These are phyloP conservation scores for Sphagnum tenellum DNA, from an alignment of 225 moss, liverwort and hornwort species.

Conservation along the genomic window DNA sequence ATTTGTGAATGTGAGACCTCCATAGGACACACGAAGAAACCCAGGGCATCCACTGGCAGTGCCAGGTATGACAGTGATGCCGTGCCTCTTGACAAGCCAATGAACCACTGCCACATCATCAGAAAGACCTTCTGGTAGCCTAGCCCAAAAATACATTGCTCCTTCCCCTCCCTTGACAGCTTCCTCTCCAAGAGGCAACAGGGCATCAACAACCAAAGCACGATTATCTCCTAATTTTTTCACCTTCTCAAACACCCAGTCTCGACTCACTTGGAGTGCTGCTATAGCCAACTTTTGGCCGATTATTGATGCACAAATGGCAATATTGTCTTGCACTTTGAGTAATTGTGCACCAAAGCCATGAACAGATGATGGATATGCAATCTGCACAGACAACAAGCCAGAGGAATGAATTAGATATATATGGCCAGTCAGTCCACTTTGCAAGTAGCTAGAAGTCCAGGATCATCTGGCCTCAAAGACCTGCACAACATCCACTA, in stretches of 20 bases:
- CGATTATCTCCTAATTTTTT: constrained; percentile 45
- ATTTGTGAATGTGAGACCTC: constrained; percentile 49
- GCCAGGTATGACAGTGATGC: constrained; percentile 85
- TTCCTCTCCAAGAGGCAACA: constrained; percentile 53
- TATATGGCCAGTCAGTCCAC: too few relatives aligned
- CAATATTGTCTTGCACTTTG: constrained; percentile 99
- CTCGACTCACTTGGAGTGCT: constrained; percentile 49
- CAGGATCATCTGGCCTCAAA: too few relatives aligned
- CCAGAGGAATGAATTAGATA: too few relatives aligned
- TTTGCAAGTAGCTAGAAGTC: too few relatives aligned
- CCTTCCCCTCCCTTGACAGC: constrained; percentile 96
- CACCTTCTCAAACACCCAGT: constrained; percentile 78
- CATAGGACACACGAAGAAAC: constrained; percentile 70
- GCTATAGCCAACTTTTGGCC: constrained; percentile 85
- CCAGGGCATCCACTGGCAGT: constrained; percentile 89
- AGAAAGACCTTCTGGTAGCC: constrained; percentile 31
- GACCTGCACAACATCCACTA: too few relatives aligned
- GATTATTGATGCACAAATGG: constrained; percentile 88
- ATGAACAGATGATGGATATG: constrained; percentile 62
- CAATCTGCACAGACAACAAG: constrained; percentile 50
- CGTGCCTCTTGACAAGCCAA: constrained; percentile 81
- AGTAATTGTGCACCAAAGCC: constrained; percentile 78
- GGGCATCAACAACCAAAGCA: constrained; percentile 45
- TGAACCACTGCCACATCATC: constrained; percentile 75
- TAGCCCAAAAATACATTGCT: constrained; percentile 92